Conservation (phyloP, 352 stramenopile species). For the Thalassiosira sp. region DNA sequence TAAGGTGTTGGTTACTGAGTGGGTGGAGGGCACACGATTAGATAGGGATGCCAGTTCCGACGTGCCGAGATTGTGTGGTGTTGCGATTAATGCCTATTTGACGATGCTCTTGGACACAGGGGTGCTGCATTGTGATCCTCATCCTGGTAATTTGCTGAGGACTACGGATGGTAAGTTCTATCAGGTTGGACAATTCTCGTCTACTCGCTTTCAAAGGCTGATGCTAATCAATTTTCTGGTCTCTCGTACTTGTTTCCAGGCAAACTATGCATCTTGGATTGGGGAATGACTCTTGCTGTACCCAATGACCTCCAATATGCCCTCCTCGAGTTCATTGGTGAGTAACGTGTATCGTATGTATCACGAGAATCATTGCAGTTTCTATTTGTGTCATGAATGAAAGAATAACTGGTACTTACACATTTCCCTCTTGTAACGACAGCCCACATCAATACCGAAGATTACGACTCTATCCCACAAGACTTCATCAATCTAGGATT, state of each 20-base stretch:
- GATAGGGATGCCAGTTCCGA: slow-evolving; percentile 68
- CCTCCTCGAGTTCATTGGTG: slow-evolving; percentile 75
- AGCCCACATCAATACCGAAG: slow-evolving; percentile 29
- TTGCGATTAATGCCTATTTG: slow-evolving; percentile 82
- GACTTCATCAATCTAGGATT: slow-evolving; percentile 81
- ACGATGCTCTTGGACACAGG: slow-evolving; percentile 84
- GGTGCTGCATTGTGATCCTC: slow-evolving; percentile 68
- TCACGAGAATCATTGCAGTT: no score
- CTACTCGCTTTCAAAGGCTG: not conserved
- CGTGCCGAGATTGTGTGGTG: slow-evolving; percentile 76
- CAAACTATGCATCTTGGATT: slow-evolving; percentile 81
- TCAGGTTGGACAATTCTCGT: no score
- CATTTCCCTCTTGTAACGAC: no score
- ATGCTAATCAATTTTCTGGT: not conserved
- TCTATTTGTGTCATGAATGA: no score
- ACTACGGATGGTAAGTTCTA: slow-evolving; percentile 62
- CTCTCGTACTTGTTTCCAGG: slow-evolving; percentile 8
- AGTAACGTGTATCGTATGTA: no score
- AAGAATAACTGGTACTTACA: no score
- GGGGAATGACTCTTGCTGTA: slow-evolving; percentile 80
- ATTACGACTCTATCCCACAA: slow-evolving; percentile 74
- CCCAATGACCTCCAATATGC: slow-evolving; percentile 73
- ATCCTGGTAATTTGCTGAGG: slow-evolving; percentile 62
- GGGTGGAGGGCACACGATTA: slow-evolving; percentile 76
- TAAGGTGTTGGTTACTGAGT: slow-evolving; percentile 80